phyloP scores from a whole-genome alignment of 768 basidiomycete genomes.

The Lactarius evosmus region DNA sequence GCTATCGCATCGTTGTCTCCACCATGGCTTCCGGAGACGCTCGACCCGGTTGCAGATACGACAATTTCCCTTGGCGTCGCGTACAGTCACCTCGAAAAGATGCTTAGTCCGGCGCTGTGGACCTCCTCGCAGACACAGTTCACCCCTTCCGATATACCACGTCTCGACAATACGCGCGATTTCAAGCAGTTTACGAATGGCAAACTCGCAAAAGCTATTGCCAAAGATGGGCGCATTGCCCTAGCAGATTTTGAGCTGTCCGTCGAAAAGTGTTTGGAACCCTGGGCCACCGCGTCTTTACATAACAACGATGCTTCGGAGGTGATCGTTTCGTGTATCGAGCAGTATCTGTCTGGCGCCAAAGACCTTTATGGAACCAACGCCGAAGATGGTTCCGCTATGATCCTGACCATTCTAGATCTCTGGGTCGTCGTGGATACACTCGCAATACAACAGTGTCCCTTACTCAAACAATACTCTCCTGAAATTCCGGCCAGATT shows the following conservation, averaged over 20 bases:
- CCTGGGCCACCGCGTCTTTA: not conserved
- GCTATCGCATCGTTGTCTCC: not conserved
- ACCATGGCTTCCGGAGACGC: not conserved
- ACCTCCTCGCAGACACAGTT: not conserved
- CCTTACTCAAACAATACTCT: conserved; percentile 44
- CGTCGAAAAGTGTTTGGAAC: conserved; percentile 2
- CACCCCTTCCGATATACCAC: not conserved
- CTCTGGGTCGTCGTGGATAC: conserved; percentile 50
- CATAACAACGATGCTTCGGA: not conserved
- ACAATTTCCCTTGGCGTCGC: conserved; percentile 7
- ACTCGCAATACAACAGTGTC: conserved; percentile 34
- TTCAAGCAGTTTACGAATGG: conserved; percentile 7
- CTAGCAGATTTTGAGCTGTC: conserved; percentile 17
- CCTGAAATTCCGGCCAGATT: conserved; percentile 42
- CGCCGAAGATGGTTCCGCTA: conserved; percentile 34
- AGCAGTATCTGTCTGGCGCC: conserved; percentile 14
- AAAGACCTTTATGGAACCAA: conserved; percentile 7
- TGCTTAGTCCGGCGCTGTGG: not conserved
- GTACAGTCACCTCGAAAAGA: conserved; percentile 7
- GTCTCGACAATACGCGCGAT: not conserved
- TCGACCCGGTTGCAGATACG: conserved; percentile 9
- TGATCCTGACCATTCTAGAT: conserved; percentile 46
- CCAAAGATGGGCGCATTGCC: conserved; percentile 4
- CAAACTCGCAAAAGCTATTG: not conserved
- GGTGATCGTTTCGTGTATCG: conserved; percentile 13